A percentile compares a stretch with the other conserved stretches of the same genome.
Evolutionary conservation across 768 basidiomycete genomes (phyloP).

Genomic region (Collybiopsis confluens): DNA sequence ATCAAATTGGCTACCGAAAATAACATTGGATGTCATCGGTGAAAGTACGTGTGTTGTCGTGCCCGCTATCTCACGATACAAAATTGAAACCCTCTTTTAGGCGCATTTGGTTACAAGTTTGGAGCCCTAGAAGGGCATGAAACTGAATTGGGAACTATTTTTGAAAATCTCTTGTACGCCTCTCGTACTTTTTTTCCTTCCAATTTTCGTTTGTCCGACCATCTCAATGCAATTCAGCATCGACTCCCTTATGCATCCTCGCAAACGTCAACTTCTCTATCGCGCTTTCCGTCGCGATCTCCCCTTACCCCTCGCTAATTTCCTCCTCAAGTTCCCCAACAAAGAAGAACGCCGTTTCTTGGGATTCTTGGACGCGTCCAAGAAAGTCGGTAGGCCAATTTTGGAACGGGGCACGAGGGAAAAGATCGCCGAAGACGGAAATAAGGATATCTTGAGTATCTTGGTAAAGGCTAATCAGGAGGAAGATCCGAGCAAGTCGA

Average conservation of each 20-base stretch:
- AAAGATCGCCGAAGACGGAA: background rate
- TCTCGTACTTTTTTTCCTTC: no score
- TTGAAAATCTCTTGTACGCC: constrained; percentile 1
- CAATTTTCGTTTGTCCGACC: no score
- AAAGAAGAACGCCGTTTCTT: constrained; percentile 3
- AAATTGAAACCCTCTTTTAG: no score
- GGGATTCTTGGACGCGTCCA: background rate
- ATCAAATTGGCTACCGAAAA: constrained; percentile 20
- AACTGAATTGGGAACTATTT: background rate
- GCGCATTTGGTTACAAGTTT: constrained; percentile 27
- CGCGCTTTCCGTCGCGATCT: background rate
- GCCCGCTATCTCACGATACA: background rate
- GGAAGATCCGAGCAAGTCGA: constrained; percentile 33
- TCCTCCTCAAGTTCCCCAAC: background rate
- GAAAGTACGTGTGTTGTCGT: constrained; percentile 19
- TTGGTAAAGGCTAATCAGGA: constrained; percentile 50
- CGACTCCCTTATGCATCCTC: background rate
- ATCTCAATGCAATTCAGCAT: background rate
- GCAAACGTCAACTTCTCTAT: background rate
- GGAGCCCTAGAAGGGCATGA: constrained; percentile 7
- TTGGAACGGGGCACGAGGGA: background rate
- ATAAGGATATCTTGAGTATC: constrained; percentile 2
- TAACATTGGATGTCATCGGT: constrained; percentile 31
- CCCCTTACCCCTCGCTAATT: background rate
- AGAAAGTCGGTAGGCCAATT: background rate